These are phyloP conservation scores for Starmerella etchellsii DNA, from an alignment of 805 yeast species.

Conservation along the genomic window DNA sequence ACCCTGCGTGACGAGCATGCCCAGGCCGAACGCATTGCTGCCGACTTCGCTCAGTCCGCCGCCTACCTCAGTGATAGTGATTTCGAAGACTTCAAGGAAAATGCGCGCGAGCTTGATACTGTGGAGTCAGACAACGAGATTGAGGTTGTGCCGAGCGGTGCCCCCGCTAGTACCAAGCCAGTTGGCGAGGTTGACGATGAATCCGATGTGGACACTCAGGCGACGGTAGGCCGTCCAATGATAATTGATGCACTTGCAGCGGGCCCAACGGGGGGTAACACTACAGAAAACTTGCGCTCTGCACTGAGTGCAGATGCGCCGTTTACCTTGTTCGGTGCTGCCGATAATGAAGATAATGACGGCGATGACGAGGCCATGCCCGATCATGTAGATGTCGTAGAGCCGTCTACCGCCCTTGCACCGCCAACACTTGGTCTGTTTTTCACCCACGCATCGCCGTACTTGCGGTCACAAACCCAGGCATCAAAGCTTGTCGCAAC, in stretches of 20 bases:
- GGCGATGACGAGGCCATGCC: constrained; percentile 19
- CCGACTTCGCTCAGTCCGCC: constrained; percentile 2
- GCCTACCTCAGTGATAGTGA: constrained; percentile 22
- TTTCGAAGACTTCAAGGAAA: constrained; percentile 21
- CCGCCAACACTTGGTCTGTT: constrained; percentile 41
- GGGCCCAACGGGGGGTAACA: constrained; percentile 1
- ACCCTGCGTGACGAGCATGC: constrained; percentile 27
- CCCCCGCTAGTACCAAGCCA: constrained; percentile 15
- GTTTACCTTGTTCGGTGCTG: constrained; percentile 35
- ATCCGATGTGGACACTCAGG: not conserved
- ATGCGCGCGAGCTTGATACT: constrained; percentile 16
- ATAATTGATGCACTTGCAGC: too few relatives aligned
- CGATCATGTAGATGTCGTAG: not conserved
- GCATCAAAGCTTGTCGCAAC: constrained; percentile 38
- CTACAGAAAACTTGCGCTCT: constrained; percentile 49
- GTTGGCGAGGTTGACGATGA: constrained; percentile 24
- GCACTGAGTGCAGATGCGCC: constrained; percentile 38
- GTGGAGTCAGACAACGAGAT: constrained; percentile 34
- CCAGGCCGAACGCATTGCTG: constrained; percentile 15
- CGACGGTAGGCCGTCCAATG: not conserved
- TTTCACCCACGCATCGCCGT: constrained; percentile 79
- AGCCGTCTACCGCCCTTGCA: constrained; percentile 20
- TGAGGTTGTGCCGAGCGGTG: constrained; percentile 27
- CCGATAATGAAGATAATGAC: constrained; percentile 36
- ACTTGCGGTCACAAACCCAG: constrained; percentile 73